phyloP scores from a whole-genome alignment of 306 rosid genomes.

The Vigna mungo region DNA sequence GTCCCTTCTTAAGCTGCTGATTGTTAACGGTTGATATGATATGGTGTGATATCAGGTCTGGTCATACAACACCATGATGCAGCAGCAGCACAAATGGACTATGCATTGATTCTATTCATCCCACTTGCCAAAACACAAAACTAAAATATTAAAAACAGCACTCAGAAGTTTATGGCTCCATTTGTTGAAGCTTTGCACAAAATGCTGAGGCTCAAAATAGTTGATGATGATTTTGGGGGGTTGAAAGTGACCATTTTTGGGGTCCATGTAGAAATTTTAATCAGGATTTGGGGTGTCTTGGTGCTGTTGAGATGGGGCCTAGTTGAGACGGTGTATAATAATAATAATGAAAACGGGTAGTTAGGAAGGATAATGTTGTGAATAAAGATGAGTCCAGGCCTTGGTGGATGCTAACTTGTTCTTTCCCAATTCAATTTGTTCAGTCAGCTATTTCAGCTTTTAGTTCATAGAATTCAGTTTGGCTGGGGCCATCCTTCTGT shows the following conservation, averaged over 20 bases:
- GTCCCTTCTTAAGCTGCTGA: slow-evolving; percentile 19
- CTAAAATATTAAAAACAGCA: background rate
- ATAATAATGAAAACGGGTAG: slow-evolving; percentile 30
- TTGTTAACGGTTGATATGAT: slow-evolving; percentile 1
- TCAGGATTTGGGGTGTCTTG: background rate
- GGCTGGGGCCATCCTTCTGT: background rate
- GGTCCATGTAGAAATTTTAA: background rate
- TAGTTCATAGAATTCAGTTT: background rate
- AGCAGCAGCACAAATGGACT: slow-evolving; percentile 32
- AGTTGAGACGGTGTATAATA: slow-evolving; percentile 45
- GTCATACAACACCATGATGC: slow-evolving; percentile 5
- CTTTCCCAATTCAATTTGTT: slow-evolving; percentile 23
- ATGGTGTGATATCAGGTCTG: background rate
- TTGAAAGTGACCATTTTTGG: background rate
- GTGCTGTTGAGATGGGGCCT: slow-evolving; percentile 41
- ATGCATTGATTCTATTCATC: background rate
- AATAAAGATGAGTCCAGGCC: slow-evolving; percentile 47
- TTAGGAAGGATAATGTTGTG: slow-evolving; percentile 37
- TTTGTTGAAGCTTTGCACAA: slow-evolving; percentile 1
- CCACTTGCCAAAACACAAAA: background rate
- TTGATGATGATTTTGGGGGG: slow-evolving; percentile 14
- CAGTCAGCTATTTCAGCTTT: background rate
- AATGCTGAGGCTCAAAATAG: slow-evolving; percentile 48
- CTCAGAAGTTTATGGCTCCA: slow-evolving; percentile 3
- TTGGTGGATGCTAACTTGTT: slow-evolving; percentile 33